phyloP scores from a whole-genome alignment of 164 flowering plant genomes.

The Sextonia rubra region DNA sequence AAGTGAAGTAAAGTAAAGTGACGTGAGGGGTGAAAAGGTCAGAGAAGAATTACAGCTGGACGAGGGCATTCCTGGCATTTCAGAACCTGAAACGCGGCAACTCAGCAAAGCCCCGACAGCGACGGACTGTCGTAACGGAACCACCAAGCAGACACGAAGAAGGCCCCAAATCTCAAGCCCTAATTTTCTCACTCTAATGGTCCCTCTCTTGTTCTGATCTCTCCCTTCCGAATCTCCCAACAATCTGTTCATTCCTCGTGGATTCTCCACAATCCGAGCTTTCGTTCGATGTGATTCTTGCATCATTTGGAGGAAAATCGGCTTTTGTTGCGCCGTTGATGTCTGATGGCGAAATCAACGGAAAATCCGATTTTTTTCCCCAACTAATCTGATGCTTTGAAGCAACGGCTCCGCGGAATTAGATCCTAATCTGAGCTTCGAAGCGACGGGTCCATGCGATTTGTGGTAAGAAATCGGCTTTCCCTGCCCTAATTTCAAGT shows the following conservation, averaged over 20 bases:
- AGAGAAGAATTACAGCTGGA: too few relatives aligned
- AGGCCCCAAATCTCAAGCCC: background rate
- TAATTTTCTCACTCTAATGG: background rate
- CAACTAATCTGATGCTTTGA: background rate
- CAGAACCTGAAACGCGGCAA: background rate
- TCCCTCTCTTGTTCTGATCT: background rate
- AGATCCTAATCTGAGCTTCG: background rate
- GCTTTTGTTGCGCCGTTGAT: background rate
- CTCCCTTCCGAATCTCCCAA: background rate
- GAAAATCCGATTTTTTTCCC: background rate
- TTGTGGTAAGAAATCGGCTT: background rate
- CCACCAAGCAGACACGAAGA: background rate
- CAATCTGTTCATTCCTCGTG: background rate
- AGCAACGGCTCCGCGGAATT: slow-evolving; percentile 1
- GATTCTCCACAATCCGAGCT: background rate
- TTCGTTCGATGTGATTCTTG: slow-evolving; percentile 7
- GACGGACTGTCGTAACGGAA: background rate
- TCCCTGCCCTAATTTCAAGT: background rate
- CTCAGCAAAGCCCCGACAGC: background rate
- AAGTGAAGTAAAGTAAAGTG: too few relatives aligned
- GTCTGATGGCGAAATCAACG: background rate
- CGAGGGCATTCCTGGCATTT: too few relatives aligned
- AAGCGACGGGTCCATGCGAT: slow-evolving; percentile 1
- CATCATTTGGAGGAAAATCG: background rate
- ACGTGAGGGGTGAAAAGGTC: too few relatives aligned